These are phyloP conservation scores for Lumnitzera racemosa DNA, from an alignment of 345 rosid genomes.

Conservation along the genomic window DNA sequence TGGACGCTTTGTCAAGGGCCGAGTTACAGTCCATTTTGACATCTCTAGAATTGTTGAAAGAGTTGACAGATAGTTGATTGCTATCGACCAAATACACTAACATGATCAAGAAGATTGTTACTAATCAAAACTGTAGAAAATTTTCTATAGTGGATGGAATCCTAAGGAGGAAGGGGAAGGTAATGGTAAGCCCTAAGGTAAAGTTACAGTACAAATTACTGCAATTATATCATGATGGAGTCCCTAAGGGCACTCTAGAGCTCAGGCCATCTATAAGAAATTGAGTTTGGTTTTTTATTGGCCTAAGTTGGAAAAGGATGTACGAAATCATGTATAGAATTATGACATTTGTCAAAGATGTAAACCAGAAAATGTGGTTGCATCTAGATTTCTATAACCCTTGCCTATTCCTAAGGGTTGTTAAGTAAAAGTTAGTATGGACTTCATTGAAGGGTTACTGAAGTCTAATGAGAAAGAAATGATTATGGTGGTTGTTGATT, in stretches of 20 bases:
- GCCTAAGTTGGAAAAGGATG: no score
- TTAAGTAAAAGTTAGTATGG: background rate
- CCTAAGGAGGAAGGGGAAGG: no score
- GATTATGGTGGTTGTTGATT: constrained; percentile 1
- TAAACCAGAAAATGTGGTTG: background rate
- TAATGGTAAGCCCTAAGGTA: no score
- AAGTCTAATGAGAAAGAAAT: background rate
- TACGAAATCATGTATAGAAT: background rate
- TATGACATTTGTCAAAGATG: background rate
- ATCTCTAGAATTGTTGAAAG: no score
- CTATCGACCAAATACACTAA: no score
- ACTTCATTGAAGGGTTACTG: background rate
- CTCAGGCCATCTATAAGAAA: background rate
- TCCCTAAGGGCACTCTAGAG: background rate
- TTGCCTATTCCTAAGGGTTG: background rate
- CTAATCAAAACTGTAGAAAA: no score
- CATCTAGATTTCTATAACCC: background rate
- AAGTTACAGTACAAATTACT: background rate
- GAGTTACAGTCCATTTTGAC: no score
- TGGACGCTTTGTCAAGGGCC: background rate
- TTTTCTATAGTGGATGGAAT: no score
- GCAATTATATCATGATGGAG: background rate
- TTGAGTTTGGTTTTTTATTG: no score
- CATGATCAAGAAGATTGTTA: no score
- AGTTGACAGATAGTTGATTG: no score